Evolutionary conservation across 192 early-diverging fungal genomes (phyloP).

Genomic region (Lunasporangiospora selenospora): DNA sequence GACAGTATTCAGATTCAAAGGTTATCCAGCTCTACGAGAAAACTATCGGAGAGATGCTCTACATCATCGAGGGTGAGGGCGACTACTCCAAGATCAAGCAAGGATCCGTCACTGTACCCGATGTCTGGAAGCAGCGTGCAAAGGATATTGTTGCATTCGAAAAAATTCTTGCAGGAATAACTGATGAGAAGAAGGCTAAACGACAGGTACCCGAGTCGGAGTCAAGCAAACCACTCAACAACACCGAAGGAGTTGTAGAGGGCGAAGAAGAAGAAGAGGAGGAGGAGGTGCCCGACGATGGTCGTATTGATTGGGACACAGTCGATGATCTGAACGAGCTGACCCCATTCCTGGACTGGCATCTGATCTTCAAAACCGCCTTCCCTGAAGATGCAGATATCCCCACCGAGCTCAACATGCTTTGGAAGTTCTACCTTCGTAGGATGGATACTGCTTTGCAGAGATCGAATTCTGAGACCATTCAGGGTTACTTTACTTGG

Average conservation of each 20-base stretch:
- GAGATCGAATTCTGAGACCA: conserved; percentile 7
- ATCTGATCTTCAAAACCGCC: conserved; percentile 33
- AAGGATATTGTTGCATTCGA: conserved; percentile 62
- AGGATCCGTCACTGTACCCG: conserved; percentile 3
- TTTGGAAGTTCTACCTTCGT: conserved; percentile 35
- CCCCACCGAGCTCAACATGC: conserved; percentile 30
- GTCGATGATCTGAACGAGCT: conserved; percentile 37
- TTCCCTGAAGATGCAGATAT: conserved; percentile 17
- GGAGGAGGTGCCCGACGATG: conserved; percentile 2
- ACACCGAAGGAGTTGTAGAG: not conserved
- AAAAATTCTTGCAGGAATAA: conserved; percentile 49
- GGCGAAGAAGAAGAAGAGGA: not conserved
- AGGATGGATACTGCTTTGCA: conserved; percentile 12
- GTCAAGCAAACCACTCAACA: not conserved
- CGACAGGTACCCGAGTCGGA: not conserved
- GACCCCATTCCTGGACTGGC: conserved; percentile 48
- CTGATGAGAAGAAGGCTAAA: not conserved
- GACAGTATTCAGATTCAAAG: conserved; percentile 57
- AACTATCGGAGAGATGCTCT: conserved; percentile 50
- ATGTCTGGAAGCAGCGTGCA: conserved; percentile 32
- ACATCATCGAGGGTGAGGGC: too few species aligned
- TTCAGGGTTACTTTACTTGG: conserved; percentile 62
- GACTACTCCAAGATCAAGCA: too few species aligned
- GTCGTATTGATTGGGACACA: conserved; percentile 5
- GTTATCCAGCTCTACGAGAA: conserved; percentile 48